Evolutionary conservation across 148 eudicot species (phyloP).

Genomic region (Amaranthus hypochondriacus): DNA sequence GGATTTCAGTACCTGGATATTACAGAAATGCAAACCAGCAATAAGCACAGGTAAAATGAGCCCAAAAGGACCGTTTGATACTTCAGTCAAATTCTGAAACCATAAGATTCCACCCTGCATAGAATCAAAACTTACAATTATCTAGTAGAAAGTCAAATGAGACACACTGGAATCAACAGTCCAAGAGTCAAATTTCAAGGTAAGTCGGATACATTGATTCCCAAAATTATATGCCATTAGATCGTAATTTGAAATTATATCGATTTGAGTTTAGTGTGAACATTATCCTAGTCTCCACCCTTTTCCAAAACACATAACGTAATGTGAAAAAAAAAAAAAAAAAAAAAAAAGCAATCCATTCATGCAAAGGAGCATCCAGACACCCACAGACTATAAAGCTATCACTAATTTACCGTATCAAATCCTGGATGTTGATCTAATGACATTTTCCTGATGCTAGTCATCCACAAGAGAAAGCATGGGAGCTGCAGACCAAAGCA

Average conservation of each 20-base stretch:
- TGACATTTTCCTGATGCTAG: conserved; percentile 71
- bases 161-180: background rate
- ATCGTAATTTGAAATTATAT: background rate
- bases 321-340: background rate
- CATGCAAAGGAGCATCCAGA: background rate
- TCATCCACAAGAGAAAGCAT: conserved; percentile 74
- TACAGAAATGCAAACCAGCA: conserved; percentile 72
- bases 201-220: background rate
- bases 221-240: background rate
- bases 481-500: conserved; percentile 59
- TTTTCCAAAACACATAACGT: background rate
- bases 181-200: background rate
- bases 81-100: conserved; percentile 83
- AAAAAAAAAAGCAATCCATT: background rate
- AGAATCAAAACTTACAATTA: conserved; percentile 4
- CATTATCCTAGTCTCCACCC: background rate
- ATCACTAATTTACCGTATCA: conserved; percentile 63
- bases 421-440: conserved; percentile 76
- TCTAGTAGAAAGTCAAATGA: background rate
- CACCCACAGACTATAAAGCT: background rate
- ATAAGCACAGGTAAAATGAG: conserved; percentile 57
- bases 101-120: conserved; percentile 86
- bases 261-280: background rate
- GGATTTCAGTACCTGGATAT: conserved; percentile 53
- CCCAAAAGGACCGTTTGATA: conserved; percentile 61